Evolutionary conservation across 192 early-diverging fungal genomes (phyloP).

Genomic region (Cladochytrium replicatum): DNA sequence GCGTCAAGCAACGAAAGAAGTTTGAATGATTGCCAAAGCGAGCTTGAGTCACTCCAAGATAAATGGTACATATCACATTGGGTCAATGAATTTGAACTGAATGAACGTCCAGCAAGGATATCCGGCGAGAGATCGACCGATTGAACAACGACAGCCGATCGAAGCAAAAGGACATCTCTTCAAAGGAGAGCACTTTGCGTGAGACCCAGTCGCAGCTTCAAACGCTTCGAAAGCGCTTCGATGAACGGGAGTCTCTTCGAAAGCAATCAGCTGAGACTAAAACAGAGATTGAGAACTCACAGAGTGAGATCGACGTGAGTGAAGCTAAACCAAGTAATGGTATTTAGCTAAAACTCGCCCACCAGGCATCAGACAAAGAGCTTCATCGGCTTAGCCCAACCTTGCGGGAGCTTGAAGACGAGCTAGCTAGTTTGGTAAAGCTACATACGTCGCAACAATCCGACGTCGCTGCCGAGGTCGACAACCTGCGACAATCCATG

Average conservation of each 20-base stretch:
- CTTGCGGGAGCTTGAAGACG: conserved; percentile 12
- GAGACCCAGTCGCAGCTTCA: conserved; percentile 22
- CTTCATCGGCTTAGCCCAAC: conserved; percentile 8
- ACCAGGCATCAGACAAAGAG: conserved; percentile 8
- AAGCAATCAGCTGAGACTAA: conserved; percentile 28
- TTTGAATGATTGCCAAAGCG: conserved; percentile 53
- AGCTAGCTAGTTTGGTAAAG: conserved; percentile 13
- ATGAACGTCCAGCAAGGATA: conserved; percentile 12
- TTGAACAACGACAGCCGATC: conserved; percentile 36
- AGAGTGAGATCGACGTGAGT: conserved; percentile 17
- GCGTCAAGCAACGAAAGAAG: conserved; percentile 59
- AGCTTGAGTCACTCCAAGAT: conserved; percentile 36
- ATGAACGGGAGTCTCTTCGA: conserved; percentile 29
- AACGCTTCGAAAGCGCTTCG: conserved; percentile 20
- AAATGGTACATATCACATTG: conserved; percentile 28
- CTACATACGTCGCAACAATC: conserved; percentile 6
- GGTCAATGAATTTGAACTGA: neutral
- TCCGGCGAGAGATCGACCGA: conserved; percentile 45
- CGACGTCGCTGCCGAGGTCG: neutral
- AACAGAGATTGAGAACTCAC: conserved; percentile 27
- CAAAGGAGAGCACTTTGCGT: conserved; percentile 19
- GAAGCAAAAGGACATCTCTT: conserved; percentile 44
- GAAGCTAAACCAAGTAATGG: neutral
- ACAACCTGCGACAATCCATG: conserved; percentile 7
- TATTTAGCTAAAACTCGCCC: conserved; percentile 5